A percentile compares a stretch with the other conserved stretches of the same genome.
Conservation (phyloP, 108 stramenopile species). For the Aurantiochytrium sp. region DNA sequence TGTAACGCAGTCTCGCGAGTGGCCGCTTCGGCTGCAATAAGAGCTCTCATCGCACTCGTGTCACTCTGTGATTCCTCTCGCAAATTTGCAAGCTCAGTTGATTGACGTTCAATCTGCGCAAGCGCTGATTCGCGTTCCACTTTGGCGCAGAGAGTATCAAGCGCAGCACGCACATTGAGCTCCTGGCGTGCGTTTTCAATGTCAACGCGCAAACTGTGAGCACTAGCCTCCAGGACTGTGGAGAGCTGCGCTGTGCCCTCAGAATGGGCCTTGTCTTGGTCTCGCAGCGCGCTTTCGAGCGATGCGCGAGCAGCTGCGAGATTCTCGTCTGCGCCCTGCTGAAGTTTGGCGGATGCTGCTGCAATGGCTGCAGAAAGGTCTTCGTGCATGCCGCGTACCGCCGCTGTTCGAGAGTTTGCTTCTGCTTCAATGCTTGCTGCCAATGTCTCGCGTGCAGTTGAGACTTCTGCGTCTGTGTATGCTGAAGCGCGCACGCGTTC, state of each 20-base stretch:
- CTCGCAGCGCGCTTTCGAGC: neutral
- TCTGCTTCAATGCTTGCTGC: neutral
- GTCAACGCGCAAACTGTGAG: neutral
- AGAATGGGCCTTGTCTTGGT: neutral
- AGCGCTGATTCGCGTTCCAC: neutral
- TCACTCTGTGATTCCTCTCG: neutral
- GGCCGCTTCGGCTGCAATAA: neutral
- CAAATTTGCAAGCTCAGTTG: neutral
- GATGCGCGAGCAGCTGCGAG: neutral
- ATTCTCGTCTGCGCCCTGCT: neutral
- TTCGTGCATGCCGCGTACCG: neutral
- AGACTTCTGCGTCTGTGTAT: neutral
- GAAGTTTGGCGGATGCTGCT: neutral
- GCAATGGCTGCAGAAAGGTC: neutral
- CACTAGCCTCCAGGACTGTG: neutral
- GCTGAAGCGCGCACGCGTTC: neutral
- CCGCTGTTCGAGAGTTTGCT: neutral
- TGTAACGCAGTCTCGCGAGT: neutral
- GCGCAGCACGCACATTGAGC: neutral
- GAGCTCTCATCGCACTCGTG: no score
- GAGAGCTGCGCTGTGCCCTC: neutral
- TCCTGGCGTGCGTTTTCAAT: neutral
- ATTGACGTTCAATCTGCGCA: neutral
- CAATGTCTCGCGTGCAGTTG: neutral
- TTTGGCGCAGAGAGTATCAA: neutral